Evolutionary conservation across 768 basidiomycete genomes (phyloP), one percentile per base, ranked within the genome.

Genomic region (Cyclocybe aegerita): DNA sequence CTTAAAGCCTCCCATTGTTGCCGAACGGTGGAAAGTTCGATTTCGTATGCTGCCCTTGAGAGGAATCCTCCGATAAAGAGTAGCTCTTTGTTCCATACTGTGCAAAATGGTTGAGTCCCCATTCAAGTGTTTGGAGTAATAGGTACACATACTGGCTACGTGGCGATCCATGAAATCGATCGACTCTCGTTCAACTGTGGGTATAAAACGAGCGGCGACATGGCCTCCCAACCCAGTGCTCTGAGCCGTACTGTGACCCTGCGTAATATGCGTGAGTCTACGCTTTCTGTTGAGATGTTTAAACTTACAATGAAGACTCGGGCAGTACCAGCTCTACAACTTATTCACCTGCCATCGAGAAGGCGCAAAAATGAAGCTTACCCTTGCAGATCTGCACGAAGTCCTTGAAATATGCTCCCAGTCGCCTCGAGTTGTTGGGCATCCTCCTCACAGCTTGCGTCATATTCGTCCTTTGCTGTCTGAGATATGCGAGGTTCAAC

Each of bases 151-250:
- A 88, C 88, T 70, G 15, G 86, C 83, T 17, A 91, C 91, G 63
- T 90, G 86, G 40, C 85, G 82, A 65, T 96, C 93, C 61, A 93
- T 86, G 30, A 95, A 73, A 67, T 92, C 93, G 55, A 95, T 88
- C 0, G 88, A 89, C 70, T 98, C 96, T 54, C 96, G 81, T 66
- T 98, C 96, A 7, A 98, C 95, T 0, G 95, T 98, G 8, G 93
- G 91, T 49, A 98, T 95, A 62, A 97, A 97, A 2, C 94, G 77
- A 7, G 90, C 86, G 0, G 92, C 71, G 69, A 80, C 78, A 58
- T 79, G 79, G 2, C 79, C 79, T 12, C 76, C 80, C 30, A 85
- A 70, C 36, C 96, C 95, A 1, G 94, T 96, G 8, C 93, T 96
- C 69, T 98, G 96, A 4, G 79, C 86, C 3, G 93, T 97, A 11